phyloP scores from a whole-genome alignment of 2,329 filamentous ascomycete species.

The Diaporthe velutina region DNA sequence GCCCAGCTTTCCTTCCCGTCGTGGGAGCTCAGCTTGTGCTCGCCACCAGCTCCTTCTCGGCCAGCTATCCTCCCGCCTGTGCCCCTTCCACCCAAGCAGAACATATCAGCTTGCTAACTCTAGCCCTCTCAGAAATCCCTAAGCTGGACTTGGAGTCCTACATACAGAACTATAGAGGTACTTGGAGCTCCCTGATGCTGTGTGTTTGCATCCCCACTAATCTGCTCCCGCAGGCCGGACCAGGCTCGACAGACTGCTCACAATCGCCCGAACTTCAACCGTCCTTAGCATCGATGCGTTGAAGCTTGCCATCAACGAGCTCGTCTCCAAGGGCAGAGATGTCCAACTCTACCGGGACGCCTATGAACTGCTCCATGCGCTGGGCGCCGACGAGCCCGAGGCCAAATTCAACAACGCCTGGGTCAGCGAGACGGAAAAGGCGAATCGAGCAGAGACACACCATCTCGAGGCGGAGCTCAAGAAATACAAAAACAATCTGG shows the following conservation, averaged over 20 bases:
- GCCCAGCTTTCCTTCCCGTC: constrained; percentile 22
- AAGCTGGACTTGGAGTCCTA: constrained; percentile 95
- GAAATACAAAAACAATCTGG: constrained; percentile 95
- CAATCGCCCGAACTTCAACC: constrained; percentile 84
- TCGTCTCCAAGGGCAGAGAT: constrained; percentile 79
- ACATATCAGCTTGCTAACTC: constrained; percentile 37
- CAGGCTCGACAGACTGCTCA: constrained; percentile 81
- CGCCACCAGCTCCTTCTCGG: not conserved
- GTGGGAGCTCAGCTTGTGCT: constrained; percentile 2
- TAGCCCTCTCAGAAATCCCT: constrained; percentile 71
- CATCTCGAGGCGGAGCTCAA: constrained; percentile 89
- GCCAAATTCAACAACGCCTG: constrained; percentile 78
- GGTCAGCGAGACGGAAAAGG: constrained; percentile 76
- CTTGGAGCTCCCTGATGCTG: constrained; percentile 39
- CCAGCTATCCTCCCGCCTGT: not conserved
- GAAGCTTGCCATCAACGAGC: constrained; percentile 80
- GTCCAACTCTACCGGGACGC: constrained; percentile 78
- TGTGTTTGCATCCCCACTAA: constrained; percentile 15
- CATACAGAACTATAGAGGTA: constrained; percentile 89
- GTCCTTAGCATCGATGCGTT: constrained; percentile 84
- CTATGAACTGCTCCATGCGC: constrained; percentile 72
- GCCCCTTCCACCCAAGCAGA: not conserved
- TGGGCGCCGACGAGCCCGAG: constrained; percentile 77
- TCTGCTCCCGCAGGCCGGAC: constrained; percentile 74
- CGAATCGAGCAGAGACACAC: constrained; percentile 77